These are phyloP conservation scores for Gaeumannomyces sp. DNA, from an alignment of 2,329 filamentous ascomycete species.

Conservation along the genomic window DNA sequence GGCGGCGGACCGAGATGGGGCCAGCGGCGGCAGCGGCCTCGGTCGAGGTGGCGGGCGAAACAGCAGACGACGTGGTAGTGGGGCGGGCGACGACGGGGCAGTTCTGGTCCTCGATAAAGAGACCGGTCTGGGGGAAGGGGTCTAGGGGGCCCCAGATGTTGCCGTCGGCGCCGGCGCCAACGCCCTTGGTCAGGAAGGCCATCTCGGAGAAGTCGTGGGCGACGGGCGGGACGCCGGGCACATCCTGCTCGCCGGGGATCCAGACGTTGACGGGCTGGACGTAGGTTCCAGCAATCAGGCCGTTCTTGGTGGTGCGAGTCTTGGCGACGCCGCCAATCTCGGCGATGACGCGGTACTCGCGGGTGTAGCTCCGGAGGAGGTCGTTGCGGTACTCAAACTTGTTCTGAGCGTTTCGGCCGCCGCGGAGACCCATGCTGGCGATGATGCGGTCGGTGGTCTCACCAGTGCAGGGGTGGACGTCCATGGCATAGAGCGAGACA, in stretches of 20 bases:
- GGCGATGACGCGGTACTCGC: constrained; percentile 28
- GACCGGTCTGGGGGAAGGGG: constrained; percentile 31
- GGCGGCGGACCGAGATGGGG: background rate
- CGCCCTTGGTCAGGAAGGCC: constrained; percentile 28
- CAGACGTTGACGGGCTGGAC: constrained; percentile 30
- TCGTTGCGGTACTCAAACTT: constrained; percentile 31
- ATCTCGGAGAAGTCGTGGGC: constrained; percentile 30
- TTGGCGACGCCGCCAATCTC: constrained; percentile 27
- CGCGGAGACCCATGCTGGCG: constrained; percentile 24
- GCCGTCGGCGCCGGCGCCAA: constrained; percentile 28
- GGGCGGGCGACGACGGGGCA: constrained; percentile 12
- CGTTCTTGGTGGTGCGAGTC: constrained; percentile 27
- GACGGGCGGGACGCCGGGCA: constrained; percentile 28
- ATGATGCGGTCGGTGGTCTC: constrained; percentile 27
- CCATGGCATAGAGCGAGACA: constrained; percentile 29
- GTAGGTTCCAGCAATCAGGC: constrained; percentile 28
- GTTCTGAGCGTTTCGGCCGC: constrained; percentile 27
- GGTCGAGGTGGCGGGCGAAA: background rate
- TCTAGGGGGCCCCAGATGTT: constrained; percentile 31
- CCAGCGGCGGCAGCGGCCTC: background rate
- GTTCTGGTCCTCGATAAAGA: constrained; percentile 22
- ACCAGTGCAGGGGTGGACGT: constrained; percentile 31
- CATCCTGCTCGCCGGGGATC: constrained; percentile 30
- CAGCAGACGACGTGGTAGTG: background rate
- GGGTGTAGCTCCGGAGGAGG: constrained; percentile 25